Base-by-base conservation (phyloP, 2,329 filamentous ascomycete genomes). In the Verticillium alfalfae region DNA sequence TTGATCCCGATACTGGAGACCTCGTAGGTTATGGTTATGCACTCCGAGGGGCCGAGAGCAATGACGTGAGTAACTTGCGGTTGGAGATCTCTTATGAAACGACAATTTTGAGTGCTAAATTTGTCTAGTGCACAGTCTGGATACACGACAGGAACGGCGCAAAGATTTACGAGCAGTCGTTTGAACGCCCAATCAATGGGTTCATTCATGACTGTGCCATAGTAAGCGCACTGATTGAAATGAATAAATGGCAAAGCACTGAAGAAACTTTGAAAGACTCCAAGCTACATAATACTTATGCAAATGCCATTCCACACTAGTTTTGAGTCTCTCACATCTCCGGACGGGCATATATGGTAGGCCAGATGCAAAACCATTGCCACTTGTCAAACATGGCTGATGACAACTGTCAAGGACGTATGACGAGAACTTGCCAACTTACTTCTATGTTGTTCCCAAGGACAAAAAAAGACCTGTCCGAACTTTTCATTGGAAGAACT, bases 131-230 rank as follows among this genome's bases (percentile, higher is more conserved):
- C 5, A 71, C 70, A 56, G 71, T 72, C 31, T 78, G 72, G 52
- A 63, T 62, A 1, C 54, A 78, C 5, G 61, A 66, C 13, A 61
- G 64, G 0, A 60, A 67, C 3, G 81, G 80, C 0, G 67, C 64
- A 34, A 81, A 80, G 69, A 77, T 72, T 0, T 75, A 82, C 59
- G 81, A 83, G 66, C 67, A 72, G 6, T 81, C 77, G 75, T 82
- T 81, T 61, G 77, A 78, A 64, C 78, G 79, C 1, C 81, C 81
- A 0, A 82, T 80, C 64, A 78, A 78, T 31, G 75, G 67, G 0
- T 71, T 74, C 62, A 75, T 77, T 15, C 76, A 79, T 64, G 76
- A 79, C 60, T 75, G 73, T 59, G 73, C 70, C 1, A 71, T 78
- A 10, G 38, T 41, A 41, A 15, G 38, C 12, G 12, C 38, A 15